Evolutionary conservation across 2,329 filamentous ascomycete genomes (phyloP), one percentile per base, ranked within the genome.

Genomic region (Sphaerulina populicola): DNA sequence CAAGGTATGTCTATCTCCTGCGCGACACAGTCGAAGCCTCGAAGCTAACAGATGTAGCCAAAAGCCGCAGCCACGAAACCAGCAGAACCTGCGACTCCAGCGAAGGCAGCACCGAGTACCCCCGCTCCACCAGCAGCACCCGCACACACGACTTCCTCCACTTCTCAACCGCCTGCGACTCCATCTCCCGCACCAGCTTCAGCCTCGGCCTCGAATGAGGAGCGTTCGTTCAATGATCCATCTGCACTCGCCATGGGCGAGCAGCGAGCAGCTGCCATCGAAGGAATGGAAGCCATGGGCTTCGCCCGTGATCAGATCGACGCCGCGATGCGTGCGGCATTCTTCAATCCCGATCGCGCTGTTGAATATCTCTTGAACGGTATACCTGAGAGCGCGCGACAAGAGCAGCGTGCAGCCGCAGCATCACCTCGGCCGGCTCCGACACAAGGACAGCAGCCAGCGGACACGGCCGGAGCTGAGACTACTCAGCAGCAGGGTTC

Each of bases 201-300:
- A 14, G 68, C 75, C 46, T 69, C 74, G 37, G 64, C 69, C 33
- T 57, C 66, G n/a, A 59, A 63, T 14, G 65, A 58, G 55, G 63
- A 63, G 46, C 49, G 69, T 53, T 67, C 69, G 40, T 84, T 82
- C 66, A 82, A 82, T 65, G 83, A 89, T 62, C 80, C 86, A 21
- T 91, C 86, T 29, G 82, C 87, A n/a, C 78, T 97, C 66, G 82
- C 89, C 15, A 84, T 95, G 74, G 93, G 93, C 47, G 77, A 83
- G 55, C 85, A 91, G 69, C 83, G 89, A 60, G 81, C 86, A 57
- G 82, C 83, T 60, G 89, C 88, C 35, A 85, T 97, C 64, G 79
- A 85, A 44, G 88, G 90, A 67, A 95, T 98, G 89, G 90, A 95
- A 72, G 85, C 85, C 59, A 98, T 98, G 93, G 93, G 93, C 7